These are phyloP conservation scores for Carnegiea gigantea DNA, from an alignment of 179 eudicot genomes.

Conservation along the genomic window DNA sequence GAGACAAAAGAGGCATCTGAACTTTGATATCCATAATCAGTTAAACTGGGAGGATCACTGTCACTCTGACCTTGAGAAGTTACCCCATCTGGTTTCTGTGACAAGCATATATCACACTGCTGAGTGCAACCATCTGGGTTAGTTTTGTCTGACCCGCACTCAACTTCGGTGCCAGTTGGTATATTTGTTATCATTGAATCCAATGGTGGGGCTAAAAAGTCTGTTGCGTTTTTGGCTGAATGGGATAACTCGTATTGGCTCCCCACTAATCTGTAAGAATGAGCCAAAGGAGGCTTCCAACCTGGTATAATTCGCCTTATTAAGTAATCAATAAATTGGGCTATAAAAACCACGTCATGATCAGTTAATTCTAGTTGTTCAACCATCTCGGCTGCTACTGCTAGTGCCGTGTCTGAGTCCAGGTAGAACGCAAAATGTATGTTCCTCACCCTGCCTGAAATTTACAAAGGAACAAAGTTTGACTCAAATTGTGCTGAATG, in stretches of 20 bases:
- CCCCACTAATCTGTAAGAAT: slow-evolving; percentile 21
- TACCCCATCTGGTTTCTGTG: too few relatives aligned
- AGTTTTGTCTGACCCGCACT: too few relatives aligned
- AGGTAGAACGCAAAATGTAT: slow-evolving; percentile 65
- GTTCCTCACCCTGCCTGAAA: slow-evolving; percentile 60
- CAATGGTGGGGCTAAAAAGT: neutral
- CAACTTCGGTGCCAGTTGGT: neutral
- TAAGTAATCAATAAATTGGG: slow-evolving; percentile 63
- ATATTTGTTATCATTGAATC: neutral
- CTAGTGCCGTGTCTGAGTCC: slow-evolving; percentile 65
- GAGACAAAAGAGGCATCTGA: slow-evolving; percentile 38
- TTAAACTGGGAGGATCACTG: neutral
- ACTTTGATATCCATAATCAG: neutral
- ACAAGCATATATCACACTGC: too few relatives aligned
- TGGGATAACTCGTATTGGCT: slow-evolving; percentile 14
- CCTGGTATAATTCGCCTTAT: slow-evolving; percentile 45
- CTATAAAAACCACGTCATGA: slow-evolving; percentile 71
- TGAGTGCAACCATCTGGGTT: too few relatives aligned
- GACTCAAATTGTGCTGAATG: neutral
- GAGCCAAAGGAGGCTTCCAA: slow-evolving; percentile 43
- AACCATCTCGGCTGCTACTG: slow-evolving; percentile 88
- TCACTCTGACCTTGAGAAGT: neutral
- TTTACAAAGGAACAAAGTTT: neutral
- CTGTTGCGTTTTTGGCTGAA: neutral
- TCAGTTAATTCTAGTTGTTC: slow-evolving; percentile 64